Percentiles rank a stretch among this genome's conserved stretches.
phyloP scores from a whole-genome alignment of 495 filamentous ascomycete genomes.

The Staphylotrichum tortipilum region DNA sequence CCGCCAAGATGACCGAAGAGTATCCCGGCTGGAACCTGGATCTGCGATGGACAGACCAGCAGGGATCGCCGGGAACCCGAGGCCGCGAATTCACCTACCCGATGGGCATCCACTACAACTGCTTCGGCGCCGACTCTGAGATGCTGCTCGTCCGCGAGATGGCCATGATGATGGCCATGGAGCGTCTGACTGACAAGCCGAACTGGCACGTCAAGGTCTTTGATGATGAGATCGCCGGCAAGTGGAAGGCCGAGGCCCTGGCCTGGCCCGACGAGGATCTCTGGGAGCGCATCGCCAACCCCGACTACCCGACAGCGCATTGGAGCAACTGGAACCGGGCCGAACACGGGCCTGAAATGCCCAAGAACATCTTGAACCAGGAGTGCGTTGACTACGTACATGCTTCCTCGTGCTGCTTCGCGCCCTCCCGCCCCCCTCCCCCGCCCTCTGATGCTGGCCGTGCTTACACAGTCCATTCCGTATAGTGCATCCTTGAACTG shows the following conservation, averaged over 20 bases:
- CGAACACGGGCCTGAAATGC: conserved; percentile 20
- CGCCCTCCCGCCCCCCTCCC: not conserved
- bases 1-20: not conserved
- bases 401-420: not conserved
- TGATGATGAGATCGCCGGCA: conserved; percentile 33
- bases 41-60: not conserved
- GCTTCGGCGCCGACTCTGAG: conserved; percentile 1
- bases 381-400: not conserved
- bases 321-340: too few relatives aligned
- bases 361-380: not conserved
- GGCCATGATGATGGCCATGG: conserved; percentile 34
- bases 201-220: conserved; percentile 52
- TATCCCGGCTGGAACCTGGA: conserved; percentile 7
- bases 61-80: too few relatives aligned
- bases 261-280: conserved; percentile 23
- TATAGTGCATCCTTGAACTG: conserved; percentile 2
- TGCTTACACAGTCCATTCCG: too few relatives aligned
- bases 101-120: conserved; percentile 1
- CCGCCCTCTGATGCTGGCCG: not conserved
- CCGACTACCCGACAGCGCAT: not conserved
- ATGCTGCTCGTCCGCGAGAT: conserved; percentile 26
- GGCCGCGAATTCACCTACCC: not conserved
- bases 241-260: conserved; percentile 34
- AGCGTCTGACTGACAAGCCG: conserved; percentile 32
- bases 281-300: not conserved